A percentile compares a stretch with the other conserved stretches of the same genome.
These are phyloP conservation scores for Polytrichum formosum DNA, from an alignment of 225 moss, liverwort and hornwort genomes.

Conservation along the genomic window DNA sequence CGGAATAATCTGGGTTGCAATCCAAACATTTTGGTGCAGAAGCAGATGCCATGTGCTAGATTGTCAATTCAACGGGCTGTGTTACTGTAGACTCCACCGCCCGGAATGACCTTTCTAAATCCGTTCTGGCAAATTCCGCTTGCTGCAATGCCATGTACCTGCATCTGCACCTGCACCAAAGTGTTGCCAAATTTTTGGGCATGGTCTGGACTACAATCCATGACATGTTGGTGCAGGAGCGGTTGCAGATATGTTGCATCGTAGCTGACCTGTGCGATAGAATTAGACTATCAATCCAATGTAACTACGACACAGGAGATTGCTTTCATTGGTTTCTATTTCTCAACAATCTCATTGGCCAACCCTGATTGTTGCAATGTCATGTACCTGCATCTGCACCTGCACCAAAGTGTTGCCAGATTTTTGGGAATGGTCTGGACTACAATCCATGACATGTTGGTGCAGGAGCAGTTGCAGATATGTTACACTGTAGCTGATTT, in stretches of 20 bases:
- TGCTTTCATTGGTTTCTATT: not conserved
- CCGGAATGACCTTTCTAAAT: no score
- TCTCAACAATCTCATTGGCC: no score
- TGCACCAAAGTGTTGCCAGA: slow-evolving; percentile 28
- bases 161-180: slow-evolving; percentile 60
- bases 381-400: slow-evolving; percentile 63
- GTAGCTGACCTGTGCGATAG: slow-evolving; percentile 20
- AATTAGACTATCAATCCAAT: not conserved
- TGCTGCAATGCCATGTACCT: slow-evolving; percentile 45
- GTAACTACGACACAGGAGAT: no score
- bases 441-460: not conserved
- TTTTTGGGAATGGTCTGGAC: no score
- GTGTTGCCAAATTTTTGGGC: slow-evolving; percentile 8
- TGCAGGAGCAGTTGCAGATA: not conserved
- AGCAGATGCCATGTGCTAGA: no score
- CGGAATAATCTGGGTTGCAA: not conserved
- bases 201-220: not conserved
- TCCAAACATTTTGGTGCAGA: no score
- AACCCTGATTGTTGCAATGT: slow-evolving; percentile 27
- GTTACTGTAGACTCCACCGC: no score
- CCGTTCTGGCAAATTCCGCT: not conserved
- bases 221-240: slow-evolving; percentile 39
- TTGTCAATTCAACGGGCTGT: no score
- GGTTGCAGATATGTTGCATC: slow-evolving; percentile 44
- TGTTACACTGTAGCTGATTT: not conserved